Conservation (phyloP, 768 basidiomycete genomes). For the Agaricus sinodeliciosus region DNA sequence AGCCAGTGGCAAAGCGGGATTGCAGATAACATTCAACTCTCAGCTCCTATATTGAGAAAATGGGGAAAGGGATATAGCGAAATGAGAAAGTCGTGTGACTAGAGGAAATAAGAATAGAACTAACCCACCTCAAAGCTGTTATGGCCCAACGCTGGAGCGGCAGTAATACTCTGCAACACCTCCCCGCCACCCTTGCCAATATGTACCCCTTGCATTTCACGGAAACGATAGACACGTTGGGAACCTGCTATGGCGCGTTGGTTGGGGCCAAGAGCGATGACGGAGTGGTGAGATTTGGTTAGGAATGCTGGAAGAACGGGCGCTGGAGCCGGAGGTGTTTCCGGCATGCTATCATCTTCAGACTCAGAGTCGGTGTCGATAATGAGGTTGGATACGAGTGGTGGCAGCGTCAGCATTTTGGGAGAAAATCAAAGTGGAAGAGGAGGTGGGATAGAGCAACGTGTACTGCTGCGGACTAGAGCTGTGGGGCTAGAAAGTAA, state of each 20-base stretch:
- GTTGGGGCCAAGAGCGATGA: neutral
- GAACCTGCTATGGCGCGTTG: constrained; percentile 15
- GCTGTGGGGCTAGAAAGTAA: neutral
- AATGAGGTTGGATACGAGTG: neutral
- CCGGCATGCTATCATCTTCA: neutral
- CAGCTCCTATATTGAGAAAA: constrained; percentile 18
- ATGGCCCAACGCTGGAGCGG: constrained; percentile 17
- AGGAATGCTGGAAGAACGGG: neutral
- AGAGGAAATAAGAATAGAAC: neutral
- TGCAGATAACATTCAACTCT: constrained; percentile 24
- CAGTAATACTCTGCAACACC: constrained; percentile 24
- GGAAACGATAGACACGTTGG: constrained; percentile 13
- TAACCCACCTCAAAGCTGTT: constrained; percentile 23
- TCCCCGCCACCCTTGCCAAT: neutral
- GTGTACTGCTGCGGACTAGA: neutral
- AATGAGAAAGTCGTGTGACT: constrained; percentile 1
- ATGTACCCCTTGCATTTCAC: neutral
- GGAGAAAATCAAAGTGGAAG: neutral
- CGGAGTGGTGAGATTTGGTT: neutral
- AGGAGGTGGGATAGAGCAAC: neutral
- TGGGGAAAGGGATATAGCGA: neutral
- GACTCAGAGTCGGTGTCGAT: constrained; percentile 8
- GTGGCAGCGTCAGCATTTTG: neutral
- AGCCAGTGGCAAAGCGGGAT: constrained; percentile 19
- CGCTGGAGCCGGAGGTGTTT: constrained; percentile 3